Base-by-base conservation (phyloP, 768 basidiomycete genomes). In the Brasilioporus rufonigricans region DNA sequence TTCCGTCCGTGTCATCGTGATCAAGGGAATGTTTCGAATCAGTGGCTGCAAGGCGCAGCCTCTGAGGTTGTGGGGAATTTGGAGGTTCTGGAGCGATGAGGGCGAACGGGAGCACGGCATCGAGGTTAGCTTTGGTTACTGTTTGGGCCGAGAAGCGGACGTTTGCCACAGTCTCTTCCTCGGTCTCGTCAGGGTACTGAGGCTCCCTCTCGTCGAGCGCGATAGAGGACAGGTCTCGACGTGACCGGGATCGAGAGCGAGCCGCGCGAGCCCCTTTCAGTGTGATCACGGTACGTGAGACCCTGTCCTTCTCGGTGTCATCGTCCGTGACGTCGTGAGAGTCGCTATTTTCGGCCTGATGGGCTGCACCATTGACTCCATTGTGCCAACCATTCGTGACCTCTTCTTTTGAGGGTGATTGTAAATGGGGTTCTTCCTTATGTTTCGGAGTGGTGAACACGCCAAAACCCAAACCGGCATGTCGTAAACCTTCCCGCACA, bases 231-330 rank as follows among this genome's bases (percentile, higher is more conserved):
- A 89, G 75, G 57, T 88, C 86, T 40, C 86, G 79, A 44, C 89
- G 85, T 46, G 90, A 86, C 44, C 87, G 83, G 33, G 89, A 91
- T 24, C 85, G 83, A 24, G 88, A 88, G 31, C 85, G 81, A 43
- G 79, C 67, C 8, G 77, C 68, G 23, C 83, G 84, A 23, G 54
- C 19, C 39, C 62, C 66, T 52, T 62, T 71, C 48, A 90, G 76
- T 69, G 87, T 91, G 72, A 93, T 88, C 35, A 92, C 84, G 1
- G 86, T 78, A n/a, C 91, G 84, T 11, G 88, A 80, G 32, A 72
- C 67, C 32, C 89, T 79, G 39, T 82, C 84, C 50, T 75, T 76
- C 0, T 71, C 75, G n/a, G 73, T 77, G 19, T 76, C 80, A 18
- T 73, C 78, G 3, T 76, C 77, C 27, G 72, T 73, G 50, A 57